These are phyloP conservation scores for Platanthera zijinensis DNA, from an alignment of 106 monocot genomes.

Conservation along the genomic window DNA sequence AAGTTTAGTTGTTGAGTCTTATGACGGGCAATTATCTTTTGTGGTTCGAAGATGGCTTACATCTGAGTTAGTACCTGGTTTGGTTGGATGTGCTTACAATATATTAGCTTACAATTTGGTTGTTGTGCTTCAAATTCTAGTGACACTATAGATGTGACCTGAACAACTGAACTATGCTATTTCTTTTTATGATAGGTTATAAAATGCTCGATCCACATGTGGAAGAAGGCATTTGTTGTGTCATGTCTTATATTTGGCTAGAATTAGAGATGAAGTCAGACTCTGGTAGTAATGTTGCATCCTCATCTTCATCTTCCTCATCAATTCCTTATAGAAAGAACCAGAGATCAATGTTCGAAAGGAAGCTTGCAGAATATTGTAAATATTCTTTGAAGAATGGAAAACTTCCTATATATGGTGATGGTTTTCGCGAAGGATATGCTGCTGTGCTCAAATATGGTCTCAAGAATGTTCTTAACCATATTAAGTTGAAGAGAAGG, in stretches of 20 bases:
- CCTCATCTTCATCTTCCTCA: slow-evolving; percentile 29
- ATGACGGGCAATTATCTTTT: too few species aligned
- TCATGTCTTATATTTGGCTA: slow-evolving; percentile 25
- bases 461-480: slow-evolving; percentile 46
- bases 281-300: slow-evolving; percentile 22
- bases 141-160: too few species aligned
- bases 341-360: slow-evolving; percentile 45
- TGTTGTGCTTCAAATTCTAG: too few species aligned
- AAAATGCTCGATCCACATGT: slow-evolving; percentile 24
- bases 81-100: too few species aligned
- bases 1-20: too few species aligned
- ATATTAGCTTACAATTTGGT: too few species aligned
- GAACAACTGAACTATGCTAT: too few species aligned
- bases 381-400: slow-evolving; percentile 56
- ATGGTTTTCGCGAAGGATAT: slow-evolving; percentile 58
- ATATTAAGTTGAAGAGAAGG: slow-evolving; percentile 37
- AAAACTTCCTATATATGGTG: slow-evolving; percentile 48
- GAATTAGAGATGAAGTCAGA: slow-evolving; percentile 48
- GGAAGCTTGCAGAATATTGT: slow-evolving; percentile 58
- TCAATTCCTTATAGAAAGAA: slow-evolving; percentile 40
- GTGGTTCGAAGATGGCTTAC: too few species aligned
- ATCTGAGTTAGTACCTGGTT: too few species aligned
- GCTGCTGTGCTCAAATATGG: slow-evolving; percentile 45
- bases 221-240: slow-evolving; percentile 26
- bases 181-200: slow-evolving; percentile 34